Evolutionary conservation across 1,284 basidiomycete species (phyloP).

Genomic region (Xerocomus cyaneibrunnescens): DNA sequence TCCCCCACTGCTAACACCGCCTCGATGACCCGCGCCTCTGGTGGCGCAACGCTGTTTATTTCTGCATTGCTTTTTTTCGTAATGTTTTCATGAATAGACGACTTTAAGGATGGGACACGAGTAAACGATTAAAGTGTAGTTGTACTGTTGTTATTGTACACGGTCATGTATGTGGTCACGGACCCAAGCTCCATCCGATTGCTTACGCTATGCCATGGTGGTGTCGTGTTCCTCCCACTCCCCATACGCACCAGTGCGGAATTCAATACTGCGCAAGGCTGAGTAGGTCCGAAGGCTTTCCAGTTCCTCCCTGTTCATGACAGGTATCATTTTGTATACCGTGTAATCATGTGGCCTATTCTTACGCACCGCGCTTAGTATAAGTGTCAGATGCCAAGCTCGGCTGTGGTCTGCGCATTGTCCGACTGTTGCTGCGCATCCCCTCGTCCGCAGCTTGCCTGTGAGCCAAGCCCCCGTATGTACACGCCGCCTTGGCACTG

Average conservation of each 20-base stretch:
- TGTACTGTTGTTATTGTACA: background rate
- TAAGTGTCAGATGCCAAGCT: too few species aligned
- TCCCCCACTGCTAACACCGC: conserved; percentile 19
- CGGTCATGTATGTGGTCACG: too few species aligned
- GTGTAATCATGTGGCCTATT: too few species aligned
- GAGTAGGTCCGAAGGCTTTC: too few species aligned
- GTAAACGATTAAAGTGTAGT: background rate
- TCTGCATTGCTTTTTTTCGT: conserved; percentile 15
- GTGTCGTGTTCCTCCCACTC: too few species aligned
- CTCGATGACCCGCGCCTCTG: background rate
- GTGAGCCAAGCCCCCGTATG: background rate
- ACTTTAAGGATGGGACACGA: background rate
- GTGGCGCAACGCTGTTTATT: conserved; percentile 3
- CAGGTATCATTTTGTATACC: too few species aligned
- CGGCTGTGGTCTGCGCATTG: background rate
- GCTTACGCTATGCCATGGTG: too few species aligned
- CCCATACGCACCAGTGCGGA: too few species aligned
- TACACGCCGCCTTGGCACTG: background rate
- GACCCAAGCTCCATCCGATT: too few species aligned
- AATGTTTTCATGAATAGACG: conserved; percentile 1
- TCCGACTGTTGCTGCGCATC: conserved; percentile 11
- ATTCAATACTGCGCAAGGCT: too few species aligned
- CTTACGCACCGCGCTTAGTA: too few species aligned
- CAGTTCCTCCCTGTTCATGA: too few species aligned
- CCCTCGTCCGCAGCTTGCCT: conserved; percentile 15